Evolutionary conservation across 23 red algal species (phyloP).

Genomic region (Gracilaria gracilis): DNA sequence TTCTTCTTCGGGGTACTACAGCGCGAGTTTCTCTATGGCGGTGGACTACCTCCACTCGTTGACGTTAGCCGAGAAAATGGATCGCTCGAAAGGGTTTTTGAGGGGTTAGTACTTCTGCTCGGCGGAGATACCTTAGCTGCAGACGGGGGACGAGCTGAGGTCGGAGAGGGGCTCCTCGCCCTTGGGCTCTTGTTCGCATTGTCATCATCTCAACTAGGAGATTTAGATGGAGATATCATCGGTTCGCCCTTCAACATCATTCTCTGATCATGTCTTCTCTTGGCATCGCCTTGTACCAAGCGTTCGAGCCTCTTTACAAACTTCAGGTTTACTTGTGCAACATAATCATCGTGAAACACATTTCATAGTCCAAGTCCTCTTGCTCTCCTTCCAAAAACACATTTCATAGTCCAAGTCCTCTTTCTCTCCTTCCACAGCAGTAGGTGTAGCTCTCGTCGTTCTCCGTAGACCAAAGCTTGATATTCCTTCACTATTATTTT

Average conservation of each 20-base stretch:
- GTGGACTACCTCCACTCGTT: slow-evolving; percentile 3
- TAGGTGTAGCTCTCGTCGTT: too few species aligned
- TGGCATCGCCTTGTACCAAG: slow-evolving; percentile 16
- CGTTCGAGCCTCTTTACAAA: slow-evolving; percentile 8
- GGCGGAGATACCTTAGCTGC: slow-evolving; percentile 14
- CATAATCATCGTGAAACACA: slow-evolving; percentile 64
- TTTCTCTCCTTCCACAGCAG: background rate
- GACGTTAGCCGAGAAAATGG: background rate
- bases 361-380: slow-evolving; percentile 66
- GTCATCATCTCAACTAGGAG: slow-evolving; percentile 39
- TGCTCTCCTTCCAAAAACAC: slow-evolving; percentile 2
- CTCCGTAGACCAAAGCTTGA: slow-evolving; percentile 14
- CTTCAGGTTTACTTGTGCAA: slow-evolving; percentile 37
- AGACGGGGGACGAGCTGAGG: slow-evolving; percentile 40
- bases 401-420: slow-evolving; percentile 65
- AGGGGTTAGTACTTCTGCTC: background rate
- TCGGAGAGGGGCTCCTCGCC: slow-evolving; percentile 10
- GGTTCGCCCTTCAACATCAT: slow-evolving; percentile 70
- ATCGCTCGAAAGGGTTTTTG: background rate
- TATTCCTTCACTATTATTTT: background rate
- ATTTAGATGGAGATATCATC: slow-evolving; percentile 8
- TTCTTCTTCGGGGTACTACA: slow-evolving; percentile 41
- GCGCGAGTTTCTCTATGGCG: slow-evolving; percentile 27
- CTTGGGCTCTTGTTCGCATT: slow-evolving; percentile 10
- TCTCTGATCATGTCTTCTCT: slow-evolving; percentile 35